Conservation (phyloP, 306 rosid genomes). For the Ceratonia siliqua region DNA sequence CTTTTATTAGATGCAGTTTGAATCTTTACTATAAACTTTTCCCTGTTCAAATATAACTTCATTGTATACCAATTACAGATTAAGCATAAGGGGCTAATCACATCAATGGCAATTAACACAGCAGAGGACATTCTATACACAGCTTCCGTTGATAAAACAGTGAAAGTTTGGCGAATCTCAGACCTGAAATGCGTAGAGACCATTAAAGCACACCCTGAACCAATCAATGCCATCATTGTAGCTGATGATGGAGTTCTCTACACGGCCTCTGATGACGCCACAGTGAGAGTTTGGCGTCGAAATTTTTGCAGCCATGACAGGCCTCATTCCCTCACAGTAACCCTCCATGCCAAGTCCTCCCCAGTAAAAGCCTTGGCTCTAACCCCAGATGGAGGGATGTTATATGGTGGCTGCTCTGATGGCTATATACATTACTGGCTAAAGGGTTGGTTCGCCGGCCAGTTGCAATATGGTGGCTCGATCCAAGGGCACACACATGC, state of each 20-base stretch:
- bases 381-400: constrained; percentile 48
- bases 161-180: constrained; percentile 81
- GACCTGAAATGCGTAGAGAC: constrained; percentile 92
- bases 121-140: constrained; percentile 82
- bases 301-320: constrained; percentile 64
- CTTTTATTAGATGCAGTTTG: not conserved
- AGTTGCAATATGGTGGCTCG: constrained; percentile 81
- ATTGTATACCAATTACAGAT: constrained; percentile 40
- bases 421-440: constrained; percentile 92
- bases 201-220: constrained; percentile 70
- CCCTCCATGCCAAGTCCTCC: constrained; percentile 73
- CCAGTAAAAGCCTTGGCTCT: constrained; percentile 73
- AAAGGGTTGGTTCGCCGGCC: constrained; percentile 82
- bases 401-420: constrained; percentile 88
- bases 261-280: constrained; percentile 88
- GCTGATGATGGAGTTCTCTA: constrained; percentile 77
- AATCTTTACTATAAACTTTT: not conserved
- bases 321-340: constrained; percentile 76
- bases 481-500: constrained; percentile 95
- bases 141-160: constrained; percentile 79
- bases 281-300: constrained; percentile 78
- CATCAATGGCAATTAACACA: constrained; percentile 76
- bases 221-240: constrained; percentile 60
- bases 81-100: constrained; percentile 78
- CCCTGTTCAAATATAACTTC: not conserved